Base-by-base conservation (phyloP, 768 basidiomycete species). In the Mycena vulgaris region DNA sequence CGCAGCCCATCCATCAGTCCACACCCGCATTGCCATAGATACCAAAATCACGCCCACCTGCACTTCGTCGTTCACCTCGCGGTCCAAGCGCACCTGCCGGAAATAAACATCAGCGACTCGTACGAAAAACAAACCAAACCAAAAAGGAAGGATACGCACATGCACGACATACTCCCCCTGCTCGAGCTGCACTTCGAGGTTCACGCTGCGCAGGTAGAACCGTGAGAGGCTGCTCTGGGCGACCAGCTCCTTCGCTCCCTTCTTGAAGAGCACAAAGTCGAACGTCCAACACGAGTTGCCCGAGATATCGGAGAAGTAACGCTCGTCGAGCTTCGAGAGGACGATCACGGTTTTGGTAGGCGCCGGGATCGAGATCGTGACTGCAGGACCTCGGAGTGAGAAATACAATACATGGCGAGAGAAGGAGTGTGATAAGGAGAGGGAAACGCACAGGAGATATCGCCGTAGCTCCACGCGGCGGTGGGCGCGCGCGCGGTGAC, bases 391-490 rank as follows among this genome's bases (percentile, higher is more conserved):
- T n/a, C n/a, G n/a, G n/a, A n/a, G n/a, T n/a, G n/a, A n/a, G n/a
- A n/a, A n/a, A n/a, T n/a, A n/a, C n/a, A n/a, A n/a, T 13, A 5
- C 21, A 14, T 3, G 21, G 31, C 40, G 27, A 4, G 45, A 28
- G 42, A 14, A 57, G 35, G 21, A 19, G n/a, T 37, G 33, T 6
- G 17, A 37, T 19, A 21, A 13, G n/a, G 6, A 23, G 19, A 25
- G 28, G 37, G 21, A 33, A 27, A 79, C 87, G 47, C 68, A 89
- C 88, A 89, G 13, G 87, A 84, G 11, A 90, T 81, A 67, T 90
- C 88, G 19, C 88, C 88, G 57, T 82, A 87, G 5, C 83, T 82
- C 87, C 87, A 89, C 0, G 87, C 87, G 40, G 84, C 80, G 14
- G 84, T 82, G 33, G 85, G 78, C 10, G 84, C 81, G n/a, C 82